Conservation (phyloP, 2,329 filamentous ascomycete genomes). For the Lachnellula hyalina region DNA sequence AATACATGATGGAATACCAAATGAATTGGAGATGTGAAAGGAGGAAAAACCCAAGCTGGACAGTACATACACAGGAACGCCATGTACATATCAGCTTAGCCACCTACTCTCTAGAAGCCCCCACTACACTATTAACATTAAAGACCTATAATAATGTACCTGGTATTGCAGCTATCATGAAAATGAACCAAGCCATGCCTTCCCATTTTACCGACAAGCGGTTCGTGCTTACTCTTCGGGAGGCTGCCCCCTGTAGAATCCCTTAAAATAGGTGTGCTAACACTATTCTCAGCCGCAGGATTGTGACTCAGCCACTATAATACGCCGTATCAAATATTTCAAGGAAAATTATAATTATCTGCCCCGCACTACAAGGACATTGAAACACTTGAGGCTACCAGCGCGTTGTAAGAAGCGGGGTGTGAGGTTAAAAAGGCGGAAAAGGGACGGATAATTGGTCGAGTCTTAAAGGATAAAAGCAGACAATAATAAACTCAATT, state of each 20-base stretch:
- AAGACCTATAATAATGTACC: too few relatives aligned
- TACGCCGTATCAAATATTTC: not conserved
- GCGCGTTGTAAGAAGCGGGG: too few relatives aligned
- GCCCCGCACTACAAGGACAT: not conserved
- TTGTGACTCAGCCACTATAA: not conserved
- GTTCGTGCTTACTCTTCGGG: not conserved
- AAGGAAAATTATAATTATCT: not conserved
- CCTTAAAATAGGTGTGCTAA: not conserved
- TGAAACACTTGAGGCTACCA: too few relatives aligned
- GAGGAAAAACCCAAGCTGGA: not conserved
- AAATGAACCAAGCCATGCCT: not conserved
- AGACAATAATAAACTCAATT: too few relatives aligned
- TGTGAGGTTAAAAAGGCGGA: too few relatives aligned
- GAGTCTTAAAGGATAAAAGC: too few relatives aligned
- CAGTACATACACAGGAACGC: not conserved
- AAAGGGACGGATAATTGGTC: too few relatives aligned
- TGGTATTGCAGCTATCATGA: too few relatives aligned
- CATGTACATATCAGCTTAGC: not conserved
- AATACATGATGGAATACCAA: not conserved
- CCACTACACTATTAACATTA: not conserved
- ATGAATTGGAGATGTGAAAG: not conserved
- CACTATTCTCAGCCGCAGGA: not conserved
- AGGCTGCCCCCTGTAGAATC: not conserved
- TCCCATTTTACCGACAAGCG: not conserved
- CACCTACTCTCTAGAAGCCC: not conserved